These are phyloP conservation scores for Penicillium verhagenii DNA, from an alignment of 495 filamentous ascomycete genomes.

Conservation along the genomic window DNA sequence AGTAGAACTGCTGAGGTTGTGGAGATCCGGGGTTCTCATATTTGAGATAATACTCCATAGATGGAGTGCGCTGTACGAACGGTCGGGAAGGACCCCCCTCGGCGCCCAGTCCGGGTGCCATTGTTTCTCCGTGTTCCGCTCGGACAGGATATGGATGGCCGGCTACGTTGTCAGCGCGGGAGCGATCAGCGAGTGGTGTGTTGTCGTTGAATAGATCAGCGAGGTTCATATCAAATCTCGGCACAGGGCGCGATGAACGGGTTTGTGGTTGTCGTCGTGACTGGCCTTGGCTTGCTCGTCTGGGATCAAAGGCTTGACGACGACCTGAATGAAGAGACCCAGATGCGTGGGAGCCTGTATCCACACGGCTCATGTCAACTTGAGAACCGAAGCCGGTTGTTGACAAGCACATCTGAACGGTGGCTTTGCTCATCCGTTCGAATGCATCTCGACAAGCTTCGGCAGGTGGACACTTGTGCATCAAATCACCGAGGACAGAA, in stretches of 20 bases:
- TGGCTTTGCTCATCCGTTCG: conserved; percentile 92
- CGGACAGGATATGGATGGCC: conserved; percentile 22
- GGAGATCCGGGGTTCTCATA: conserved; percentile 35
- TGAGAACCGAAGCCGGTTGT: conserved; percentile 75
- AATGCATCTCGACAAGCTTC: conserved; percentile 91
- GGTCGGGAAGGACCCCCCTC: conserved; percentile 26
- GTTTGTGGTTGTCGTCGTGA: conserved; percentile 27
- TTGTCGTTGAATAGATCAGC: conserved; percentile 48
- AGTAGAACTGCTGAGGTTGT: conserved; percentile 40
- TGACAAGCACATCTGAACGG: conserved; percentile 83
- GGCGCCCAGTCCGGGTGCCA: conserved; percentile 23
- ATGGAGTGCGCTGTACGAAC: conserved; percentile 32
- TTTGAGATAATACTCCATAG: conserved; percentile 39
- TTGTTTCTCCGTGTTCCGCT: conserved; percentile 28
- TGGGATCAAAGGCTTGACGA: conserved; percentile 28
- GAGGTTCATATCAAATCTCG: conserved; percentile 66
- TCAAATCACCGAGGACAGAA: conserved; percentile 75
- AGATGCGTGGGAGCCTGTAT: conserved; percentile 15
- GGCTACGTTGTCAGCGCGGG: conserved; percentile 17
- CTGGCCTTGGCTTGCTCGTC: conserved; percentile 21
- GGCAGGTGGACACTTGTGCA: conserved; percentile 75
- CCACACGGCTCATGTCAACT: conserved; percentile 31
- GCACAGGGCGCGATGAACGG: conserved; percentile 40
- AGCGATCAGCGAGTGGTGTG: conserved; percentile 25
- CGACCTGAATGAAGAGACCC: conserved; percentile 23